Conservation (phyloP, 179 eudicot genomes). For the Drosera spatulata region DNA sequence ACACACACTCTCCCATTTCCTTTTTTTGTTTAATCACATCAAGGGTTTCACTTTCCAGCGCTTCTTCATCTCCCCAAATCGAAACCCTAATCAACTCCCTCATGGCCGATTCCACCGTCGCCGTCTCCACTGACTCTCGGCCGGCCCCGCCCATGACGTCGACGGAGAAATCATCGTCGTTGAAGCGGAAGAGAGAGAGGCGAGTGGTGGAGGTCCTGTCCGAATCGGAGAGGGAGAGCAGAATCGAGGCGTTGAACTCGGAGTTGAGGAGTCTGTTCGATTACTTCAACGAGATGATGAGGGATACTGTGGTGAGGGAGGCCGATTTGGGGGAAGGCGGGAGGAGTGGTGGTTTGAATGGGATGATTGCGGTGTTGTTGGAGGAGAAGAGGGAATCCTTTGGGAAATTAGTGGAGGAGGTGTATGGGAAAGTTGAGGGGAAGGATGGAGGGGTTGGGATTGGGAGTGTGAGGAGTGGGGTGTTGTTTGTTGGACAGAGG, state of each 20-base stretch:
- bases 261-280: constrained; percentile 45
- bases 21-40: too few species aligned
- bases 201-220: constrained; percentile 7
- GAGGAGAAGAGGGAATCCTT: constrained; percentile 66
- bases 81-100: too few species aligned
- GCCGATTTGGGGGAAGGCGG: constrained; percentile 5
- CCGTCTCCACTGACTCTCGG: too few species aligned
- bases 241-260: constrained; percentile 20
- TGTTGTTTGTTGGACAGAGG: constrained; percentile 70
- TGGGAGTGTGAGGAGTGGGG: constrained; percentile 55
- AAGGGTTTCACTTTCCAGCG: too few species aligned
- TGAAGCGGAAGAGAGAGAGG: constrained; percentile 51
- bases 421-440: constrained; percentile 45
- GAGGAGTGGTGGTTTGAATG: constrained; percentile 20
- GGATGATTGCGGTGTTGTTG: constrained; percentile 52
- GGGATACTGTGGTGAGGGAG: constrained; percentile 11
- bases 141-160: too few species aligned
- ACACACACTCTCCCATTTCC: too few species aligned
- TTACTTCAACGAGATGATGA: constrained; percentile 39
- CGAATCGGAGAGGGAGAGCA: constrained; percentile 41
- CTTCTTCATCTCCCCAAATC: too few species aligned
- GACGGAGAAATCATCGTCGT: neutral
- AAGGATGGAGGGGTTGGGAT: constrained; percentile 26
- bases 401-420: constrained; percentile 43
- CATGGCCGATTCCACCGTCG: too few species aligned